phyloP scores from a whole-genome alignment of 2,329 filamentous ascomycete genomes.

The Fusarium concolor region DNA sequence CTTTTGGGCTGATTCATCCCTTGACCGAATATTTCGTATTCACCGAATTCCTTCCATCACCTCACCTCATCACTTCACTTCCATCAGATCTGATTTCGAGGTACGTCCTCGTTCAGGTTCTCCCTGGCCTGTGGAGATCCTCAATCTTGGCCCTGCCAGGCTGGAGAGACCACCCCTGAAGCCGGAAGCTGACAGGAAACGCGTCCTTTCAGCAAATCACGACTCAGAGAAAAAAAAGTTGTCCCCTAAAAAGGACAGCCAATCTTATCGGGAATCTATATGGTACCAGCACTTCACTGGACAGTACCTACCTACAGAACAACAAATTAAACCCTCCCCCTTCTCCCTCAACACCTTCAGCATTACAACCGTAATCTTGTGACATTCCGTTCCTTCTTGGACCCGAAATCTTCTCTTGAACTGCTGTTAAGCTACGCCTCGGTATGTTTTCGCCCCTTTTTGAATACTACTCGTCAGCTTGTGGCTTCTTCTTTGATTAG shows the following conservation, averaged over 20 bases:
- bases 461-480: constrained; percentile 6
- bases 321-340: constrained; percentile 23
- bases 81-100: background rate
- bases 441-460: constrained; percentile 29
- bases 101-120: constrained; percentile 24
- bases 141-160: constrained; percentile 10
- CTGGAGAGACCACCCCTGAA: constrained; percentile 15
- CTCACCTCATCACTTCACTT: background rate
- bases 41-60: constrained; percentile 16
- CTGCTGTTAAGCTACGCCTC: constrained; percentile 10
- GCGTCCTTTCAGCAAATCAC: constrained; percentile 36
- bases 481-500: constrained; percentile 28
- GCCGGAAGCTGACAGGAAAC: constrained; percentile 25
- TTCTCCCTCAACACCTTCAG: background rate
- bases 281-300: constrained; percentile 16
- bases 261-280: constrained; percentile 35
- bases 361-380: constrained; percentile 18
- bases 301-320: background rate
- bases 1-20: background rate
- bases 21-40: background rate
- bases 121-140: constrained; percentile 29
- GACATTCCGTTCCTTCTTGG: constrained; percentile 35
- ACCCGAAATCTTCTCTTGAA: constrained; percentile 9
- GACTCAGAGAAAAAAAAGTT: constrained; percentile 20
- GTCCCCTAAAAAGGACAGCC: constrained; percentile 9